These are phyloP conservation scores for Solanum virginianum DNA, from an alignment of 257 asterid species.

Conservation along the genomic window DNA sequence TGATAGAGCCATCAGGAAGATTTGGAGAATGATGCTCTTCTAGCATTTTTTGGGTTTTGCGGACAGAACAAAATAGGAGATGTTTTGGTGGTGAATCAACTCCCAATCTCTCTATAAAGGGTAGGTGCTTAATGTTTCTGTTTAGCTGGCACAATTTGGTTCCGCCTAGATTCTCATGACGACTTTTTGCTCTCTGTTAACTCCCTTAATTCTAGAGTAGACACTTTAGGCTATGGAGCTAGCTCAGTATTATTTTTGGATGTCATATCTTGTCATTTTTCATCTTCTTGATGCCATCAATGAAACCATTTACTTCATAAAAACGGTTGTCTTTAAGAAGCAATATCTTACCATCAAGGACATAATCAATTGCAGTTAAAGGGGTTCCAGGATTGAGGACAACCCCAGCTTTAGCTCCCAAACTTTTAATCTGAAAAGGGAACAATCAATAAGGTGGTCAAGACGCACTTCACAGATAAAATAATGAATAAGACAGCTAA, in stretches of 20 bases:
- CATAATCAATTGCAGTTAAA: conserved; percentile 70
- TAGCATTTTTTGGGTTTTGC: neutral
- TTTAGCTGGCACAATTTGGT: neutral
- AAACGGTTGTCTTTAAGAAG: neutral
- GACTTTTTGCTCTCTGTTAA: neutral
- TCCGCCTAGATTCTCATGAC: neutral
- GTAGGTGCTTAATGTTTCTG: neutral
- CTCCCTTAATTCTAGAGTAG: neutral
- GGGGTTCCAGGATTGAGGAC: conserved; percentile 97
- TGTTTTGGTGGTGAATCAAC: neutral
- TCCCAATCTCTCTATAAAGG: neutral
- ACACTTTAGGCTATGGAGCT: neutral
- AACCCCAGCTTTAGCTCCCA: conserved; percentile 99
- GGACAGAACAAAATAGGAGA: neutral
- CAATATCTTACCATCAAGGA: conserved; percentile 73
- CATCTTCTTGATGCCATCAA: neutral
- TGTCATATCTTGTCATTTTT: neutral
- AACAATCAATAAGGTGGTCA: conserved; percentile 1
- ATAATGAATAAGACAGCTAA: neutral
- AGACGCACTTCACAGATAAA: neutral
- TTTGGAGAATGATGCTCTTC: neutral
- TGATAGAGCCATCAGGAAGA: neutral
- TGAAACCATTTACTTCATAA: neutral
- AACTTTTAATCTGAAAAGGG: conserved; percentile 52
- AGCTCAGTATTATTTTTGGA: neutral